Percentiles rank a stretch among this genome's conserved stretches.
phyloP scores from a whole-genome alignment of 495 filamentous ascomycete genomes.

The Aspergillus diversus region DNA sequence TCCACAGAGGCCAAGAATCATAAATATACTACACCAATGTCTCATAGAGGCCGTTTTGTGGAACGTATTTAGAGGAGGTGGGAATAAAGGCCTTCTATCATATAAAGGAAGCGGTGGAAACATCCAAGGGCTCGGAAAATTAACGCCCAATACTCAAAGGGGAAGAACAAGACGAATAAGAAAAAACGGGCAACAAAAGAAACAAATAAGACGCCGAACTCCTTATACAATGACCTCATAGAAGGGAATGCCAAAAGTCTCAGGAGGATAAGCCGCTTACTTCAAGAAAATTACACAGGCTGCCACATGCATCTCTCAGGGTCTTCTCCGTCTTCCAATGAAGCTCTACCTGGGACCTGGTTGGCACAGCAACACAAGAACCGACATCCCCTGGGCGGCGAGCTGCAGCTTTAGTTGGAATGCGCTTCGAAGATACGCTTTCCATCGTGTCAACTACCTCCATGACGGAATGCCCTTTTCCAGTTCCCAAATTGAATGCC shows the following conservation, averaged over 20 bases:
- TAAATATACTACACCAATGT: conserved; percentile 14
- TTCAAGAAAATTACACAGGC: conserved; percentile 73
- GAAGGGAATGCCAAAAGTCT: conserved; percentile 1
- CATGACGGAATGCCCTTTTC: conserved; percentile 53
- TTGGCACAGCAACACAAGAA: conserved; percentile 77
- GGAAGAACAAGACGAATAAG: background rate
- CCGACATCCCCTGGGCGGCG: conserved; percentile 78
- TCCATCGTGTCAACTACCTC: conserved; percentile 56
- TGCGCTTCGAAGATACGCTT: conserved; percentile 40
- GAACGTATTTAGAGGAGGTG: background rate
- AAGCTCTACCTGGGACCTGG: conserved; percentile 83
- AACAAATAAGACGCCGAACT: conserved; percentile 17
- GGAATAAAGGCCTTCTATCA: conserved; percentile 22
- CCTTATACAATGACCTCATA: conserved; percentile 18
- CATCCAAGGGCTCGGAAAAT: background rate
- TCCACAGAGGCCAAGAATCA: conserved; percentile 1
- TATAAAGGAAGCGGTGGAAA: conserved; percentile 17
- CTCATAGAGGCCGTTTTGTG: conserved; percentile 3
- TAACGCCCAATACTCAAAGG: background rate
- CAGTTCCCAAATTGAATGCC: conserved; percentile 58
- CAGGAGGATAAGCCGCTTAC: conserved; percentile 41
- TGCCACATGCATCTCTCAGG: conserved; percentile 79
- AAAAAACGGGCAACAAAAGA: conserved; percentile 6
- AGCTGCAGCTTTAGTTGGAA: conserved; percentile 66
- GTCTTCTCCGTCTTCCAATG: conserved; percentile 85